Conservation (phyloP, 345 rosid genomes). For the Excoecaria cochinchinensis region DNA sequence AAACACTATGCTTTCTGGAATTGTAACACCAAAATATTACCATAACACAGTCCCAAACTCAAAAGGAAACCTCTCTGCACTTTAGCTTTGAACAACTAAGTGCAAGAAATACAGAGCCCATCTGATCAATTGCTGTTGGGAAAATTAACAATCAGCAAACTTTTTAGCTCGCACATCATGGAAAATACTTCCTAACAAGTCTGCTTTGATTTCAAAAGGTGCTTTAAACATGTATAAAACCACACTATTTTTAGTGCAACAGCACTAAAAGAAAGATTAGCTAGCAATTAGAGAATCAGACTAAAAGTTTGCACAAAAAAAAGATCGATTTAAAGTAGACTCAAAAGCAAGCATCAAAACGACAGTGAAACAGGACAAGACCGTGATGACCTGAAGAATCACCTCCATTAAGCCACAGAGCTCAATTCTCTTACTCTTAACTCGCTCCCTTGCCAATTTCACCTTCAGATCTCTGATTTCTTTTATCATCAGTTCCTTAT, state of each 20-base stretch:
- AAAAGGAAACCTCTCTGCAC: too few species aligned
- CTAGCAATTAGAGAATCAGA: neutral
- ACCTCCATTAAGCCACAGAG: conserved; percentile 26
- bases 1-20: too few species aligned
- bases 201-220: neutral
- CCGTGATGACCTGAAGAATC: conserved; percentile 23
- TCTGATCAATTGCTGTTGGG: too few species aligned
- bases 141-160: too few species aligned
- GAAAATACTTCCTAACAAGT: neutral
- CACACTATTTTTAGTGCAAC: neutral
- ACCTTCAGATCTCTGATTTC: conserved; percentile 24
- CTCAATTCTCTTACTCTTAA: conserved; percentile 27
- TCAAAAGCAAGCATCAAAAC: conserved; percentile 17
- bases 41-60: too few species aligned
- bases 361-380: conserved; percentile 17
- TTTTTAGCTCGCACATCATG: too few species aligned
- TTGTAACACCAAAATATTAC: too few species aligned
- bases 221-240: too few species aligned
- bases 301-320: too few species aligned
- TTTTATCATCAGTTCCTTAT: conserved; percentile 20
- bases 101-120: too few species aligned
- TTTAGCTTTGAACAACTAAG: too few species aligned
- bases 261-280: neutral
- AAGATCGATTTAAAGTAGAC: neutral
- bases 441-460: conserved; percentile 31